These are phyloP conservation scores for Zymoseptoria crescenta DNA, from an alignment of 2,329 filamentous ascomycete genomes.

Conservation along the genomic window DNA sequence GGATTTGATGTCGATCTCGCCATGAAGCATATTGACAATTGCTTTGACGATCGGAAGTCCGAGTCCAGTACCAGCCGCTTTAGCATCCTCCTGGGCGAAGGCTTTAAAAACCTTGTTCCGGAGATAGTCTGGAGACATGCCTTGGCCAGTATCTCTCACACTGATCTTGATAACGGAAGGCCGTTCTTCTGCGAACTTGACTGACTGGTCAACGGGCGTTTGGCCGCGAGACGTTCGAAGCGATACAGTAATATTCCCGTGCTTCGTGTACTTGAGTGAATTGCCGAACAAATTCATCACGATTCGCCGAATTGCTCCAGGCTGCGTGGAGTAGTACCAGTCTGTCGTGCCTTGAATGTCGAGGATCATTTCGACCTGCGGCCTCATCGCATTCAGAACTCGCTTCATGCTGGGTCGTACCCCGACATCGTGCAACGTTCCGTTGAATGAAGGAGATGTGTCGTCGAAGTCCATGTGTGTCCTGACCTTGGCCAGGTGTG, in stretches of 20 bases:
- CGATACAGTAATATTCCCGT: constrained; percentile 33
- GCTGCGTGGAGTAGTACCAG: constrained; percentile 16
- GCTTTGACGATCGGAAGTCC: constrained; percentile 56
- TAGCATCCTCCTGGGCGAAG: constrained; percentile 55
- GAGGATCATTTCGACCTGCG: constrained; percentile 30
- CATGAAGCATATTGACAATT: constrained; percentile 54
- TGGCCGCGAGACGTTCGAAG: constrained; percentile 4
- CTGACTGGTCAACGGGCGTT: background rate
- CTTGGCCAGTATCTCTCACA: constrained; percentile 57
- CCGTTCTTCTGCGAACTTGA: constrained; percentile 9
- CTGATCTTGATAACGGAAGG: constrained; percentile 11
- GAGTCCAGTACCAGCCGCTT: constrained; percentile 55
- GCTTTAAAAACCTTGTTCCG: constrained; percentile 54
- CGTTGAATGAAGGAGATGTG: background rate
- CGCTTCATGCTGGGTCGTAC: constrained; percentile 6
- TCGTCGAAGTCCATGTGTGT: constrained; percentile 15
- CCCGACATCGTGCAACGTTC: background rate
- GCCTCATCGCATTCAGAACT: constrained; percentile 12
- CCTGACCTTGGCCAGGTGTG: constrained; percentile 8
- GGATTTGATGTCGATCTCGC: constrained; percentile 48
- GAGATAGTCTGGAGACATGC: constrained; percentile 57
- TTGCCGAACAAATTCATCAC: constrained; percentile 44
- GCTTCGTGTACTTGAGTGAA: constrained; percentile 37
- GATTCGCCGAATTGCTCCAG: constrained; percentile 38
- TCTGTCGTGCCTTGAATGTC: constrained; percentile 27